Evolutionary conservation across 2,329 filamentous ascomycete species (phyloP).

Genomic region (Penicillium sp.): DNA sequence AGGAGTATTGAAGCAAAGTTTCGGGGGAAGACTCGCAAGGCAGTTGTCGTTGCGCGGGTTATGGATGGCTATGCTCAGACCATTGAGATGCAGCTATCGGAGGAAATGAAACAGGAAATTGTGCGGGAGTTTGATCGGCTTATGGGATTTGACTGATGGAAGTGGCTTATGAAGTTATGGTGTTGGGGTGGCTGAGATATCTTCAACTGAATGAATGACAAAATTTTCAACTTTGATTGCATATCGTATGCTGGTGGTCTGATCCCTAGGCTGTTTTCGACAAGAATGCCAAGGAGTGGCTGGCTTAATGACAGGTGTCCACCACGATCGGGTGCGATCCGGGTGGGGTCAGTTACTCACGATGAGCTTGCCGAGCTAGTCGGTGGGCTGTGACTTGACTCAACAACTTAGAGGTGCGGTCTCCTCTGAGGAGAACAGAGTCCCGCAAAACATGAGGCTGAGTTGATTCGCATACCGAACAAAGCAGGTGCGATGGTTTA

Average conservation of each 20-base stretch:
- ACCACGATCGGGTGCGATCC: too few species aligned
- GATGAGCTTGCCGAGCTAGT: background rate
- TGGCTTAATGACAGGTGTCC: too few species aligned
- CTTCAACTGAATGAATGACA: too few species aligned
- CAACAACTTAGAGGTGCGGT: background rate
- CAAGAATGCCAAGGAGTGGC: too few species aligned
- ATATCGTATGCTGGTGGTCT: too few species aligned
- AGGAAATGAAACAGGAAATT: slow-evolving; percentile 14
- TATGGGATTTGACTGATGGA: background rate
- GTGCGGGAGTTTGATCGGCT: slow-evolving; percentile 19
- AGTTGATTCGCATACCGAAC: too few species aligned
- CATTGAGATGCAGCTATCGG: slow-evolving; percentile 13
- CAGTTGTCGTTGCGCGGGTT: slow-evolving; percentile 17
- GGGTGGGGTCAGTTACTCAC: background rate
- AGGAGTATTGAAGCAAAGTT: slow-evolving; percentile 23
- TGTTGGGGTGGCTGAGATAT: background rate
- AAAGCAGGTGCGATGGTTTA: too few species aligned
- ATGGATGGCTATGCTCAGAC: slow-evolving; percentile 17
- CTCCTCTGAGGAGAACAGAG: too few species aligned
- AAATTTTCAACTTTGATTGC: too few species aligned
- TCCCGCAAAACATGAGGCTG: too few species aligned
- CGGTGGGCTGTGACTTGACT: background rate
- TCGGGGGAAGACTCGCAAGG: slow-evolving; percentile 19
- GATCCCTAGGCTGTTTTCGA: too few species aligned
- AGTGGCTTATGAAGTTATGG: background rate